Evolutionary conservation across 257 asterid genomes (phyloP).

Genomic region (Capsicum pubescens): DNA sequence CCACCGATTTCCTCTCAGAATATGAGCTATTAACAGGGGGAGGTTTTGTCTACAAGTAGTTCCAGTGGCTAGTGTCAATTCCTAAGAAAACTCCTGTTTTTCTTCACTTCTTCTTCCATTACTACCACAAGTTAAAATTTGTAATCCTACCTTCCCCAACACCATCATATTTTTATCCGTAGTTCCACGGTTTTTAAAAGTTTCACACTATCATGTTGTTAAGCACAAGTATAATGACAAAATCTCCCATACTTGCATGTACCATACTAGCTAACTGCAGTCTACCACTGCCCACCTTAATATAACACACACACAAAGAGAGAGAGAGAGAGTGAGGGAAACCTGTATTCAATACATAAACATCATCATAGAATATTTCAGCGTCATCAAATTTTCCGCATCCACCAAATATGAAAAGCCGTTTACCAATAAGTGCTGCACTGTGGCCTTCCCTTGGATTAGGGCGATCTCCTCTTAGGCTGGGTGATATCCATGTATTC

Average conservation of each 20-base stretch:
- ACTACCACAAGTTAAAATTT: not conserved
- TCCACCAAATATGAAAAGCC: conserved; percentile 96
- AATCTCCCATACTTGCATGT: not conserved
- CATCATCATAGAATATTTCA: conserved; percentile 88
- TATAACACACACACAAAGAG: not conserved
- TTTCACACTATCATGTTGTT: not conserved
- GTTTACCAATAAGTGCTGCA: conserved; percentile 93
- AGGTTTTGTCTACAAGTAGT: not conserved
- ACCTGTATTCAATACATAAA: conserved; percentile 94
- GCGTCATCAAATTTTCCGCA: conserved; percentile 75
- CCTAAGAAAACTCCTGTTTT: not conserved
- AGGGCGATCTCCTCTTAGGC: conserved; percentile 87
- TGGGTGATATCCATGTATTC: conserved; percentile 81
- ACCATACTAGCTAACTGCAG: not conserved
- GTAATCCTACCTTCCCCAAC: conserved; percentile 12
- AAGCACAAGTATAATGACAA: not conserved
- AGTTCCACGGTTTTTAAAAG: conserved; percentile 1
- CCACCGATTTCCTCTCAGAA: not conserved
- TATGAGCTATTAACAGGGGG: not conserved
- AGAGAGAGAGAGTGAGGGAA: conserved; percentile 31
- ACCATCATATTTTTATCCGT: conserved; percentile 6
- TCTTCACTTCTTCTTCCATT: conserved; percentile 15
- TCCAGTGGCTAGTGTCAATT: conserved; percentile 16
- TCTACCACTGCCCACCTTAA: not conserved
- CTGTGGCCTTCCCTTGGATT: conserved; percentile 98